Percentiles rank a stretch among this genome's conserved stretches.
These are phyloP conservation scores for Backusella liffmaniae DNA, from an alignment of 192 early-diverging fungal species.

Conservation along the genomic window DNA sequence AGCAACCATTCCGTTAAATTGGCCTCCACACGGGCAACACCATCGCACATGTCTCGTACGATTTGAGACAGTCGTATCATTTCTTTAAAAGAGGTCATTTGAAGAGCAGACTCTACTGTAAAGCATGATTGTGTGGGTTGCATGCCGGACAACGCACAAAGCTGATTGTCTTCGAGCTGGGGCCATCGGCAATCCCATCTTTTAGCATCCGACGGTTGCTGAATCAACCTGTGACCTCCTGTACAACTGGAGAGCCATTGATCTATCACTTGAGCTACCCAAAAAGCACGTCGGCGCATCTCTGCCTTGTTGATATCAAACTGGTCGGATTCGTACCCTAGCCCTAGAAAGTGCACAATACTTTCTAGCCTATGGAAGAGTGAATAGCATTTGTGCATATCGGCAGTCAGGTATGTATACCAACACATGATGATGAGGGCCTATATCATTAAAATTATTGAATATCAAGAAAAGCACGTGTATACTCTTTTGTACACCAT, in stretches of 20 bases:
- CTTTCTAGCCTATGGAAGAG: slow-evolving; percentile 12
- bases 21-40: slow-evolving; percentile 9
- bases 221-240: slow-evolving; percentile 9
- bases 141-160: slow-evolving; percentile 9
- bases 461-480: not conserved
- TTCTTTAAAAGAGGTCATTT: slow-evolving; percentile 27
- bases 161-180: slow-evolving; percentile 31
- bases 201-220: not conserved
- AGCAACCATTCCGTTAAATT: slow-evolving; percentile 31
- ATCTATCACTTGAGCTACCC: slow-evolving; percentile 33
- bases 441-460: not conserved
- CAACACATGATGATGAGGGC: slow-evolving; percentile 33
- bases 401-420: slow-evolving; percentile 27
- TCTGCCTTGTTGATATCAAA: slow-evolving; percentile 18
- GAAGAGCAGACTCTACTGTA: slow-evolving; percentile 10
- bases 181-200: slow-evolving; percentile 29
- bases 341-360: slow-evolving; percentile 12
- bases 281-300: slow-evolving; percentile 32
- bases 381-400: slow-evolving; percentile 17
- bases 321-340: slow-evolving; percentile 25
- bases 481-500: no score
- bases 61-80: slow-evolving; percentile 28
- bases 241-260: slow-evolving; percentile 23
- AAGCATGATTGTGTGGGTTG: not conserved
- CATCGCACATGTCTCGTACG: slow-evolving; percentile 22